Evolutionary conservation across 768 basidiomycete species (phyloP), one percentile per base, ranked within the genome.

Genomic region (Termitomyces heimii): DNA sequence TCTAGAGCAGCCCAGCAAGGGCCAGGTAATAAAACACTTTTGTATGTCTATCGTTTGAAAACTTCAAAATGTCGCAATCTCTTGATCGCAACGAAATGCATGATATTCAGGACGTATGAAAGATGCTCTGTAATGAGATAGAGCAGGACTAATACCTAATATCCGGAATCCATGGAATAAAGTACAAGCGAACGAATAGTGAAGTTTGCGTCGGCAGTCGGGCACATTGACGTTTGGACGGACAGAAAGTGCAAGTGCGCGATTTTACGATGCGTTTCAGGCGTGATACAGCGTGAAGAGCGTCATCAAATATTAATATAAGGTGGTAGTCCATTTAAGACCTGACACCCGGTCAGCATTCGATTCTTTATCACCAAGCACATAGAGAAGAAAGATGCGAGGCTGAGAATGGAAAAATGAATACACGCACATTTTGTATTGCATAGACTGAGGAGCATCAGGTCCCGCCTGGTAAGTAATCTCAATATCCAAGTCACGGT

Each of bases 401-500:
- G 42, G 59, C 54, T 51, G 48, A 26, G 54, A 31, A 49, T 13
- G 35, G n/a, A 51, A 60, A 57, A 66, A 58, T 71, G 66, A 65
- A 61, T 67, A 57, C 61, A 86, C 91, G 83, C 80, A 94, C 91
- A 94, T 94, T 77, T 91, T 92, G 71, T 92, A 94, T 5, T 86
- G 75, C 62, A 91, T 76, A 32, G 64, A 72, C 54, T 63, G 59
- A 24, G 65, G 68, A 54, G 78, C 73, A 32, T 68, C 68, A 5
- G 73, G 67, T 20, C 66, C 63, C 22, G 79, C 67, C 65, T 83
- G 76, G 76, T 94, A 97, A 54, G 82, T 74, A 65, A 98, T 82
- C 24, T 71, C 71, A 70, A 99, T 98, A 70, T 98, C 97, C 45
- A 99, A 79, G 68, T 99, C 97, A 46, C 97, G 88, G 70, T 91